Evolutionary conservation across 2,329 filamentous ascomycete genomes (phyloP).

Genomic region (Trematosphaeria pertusa): DNA sequence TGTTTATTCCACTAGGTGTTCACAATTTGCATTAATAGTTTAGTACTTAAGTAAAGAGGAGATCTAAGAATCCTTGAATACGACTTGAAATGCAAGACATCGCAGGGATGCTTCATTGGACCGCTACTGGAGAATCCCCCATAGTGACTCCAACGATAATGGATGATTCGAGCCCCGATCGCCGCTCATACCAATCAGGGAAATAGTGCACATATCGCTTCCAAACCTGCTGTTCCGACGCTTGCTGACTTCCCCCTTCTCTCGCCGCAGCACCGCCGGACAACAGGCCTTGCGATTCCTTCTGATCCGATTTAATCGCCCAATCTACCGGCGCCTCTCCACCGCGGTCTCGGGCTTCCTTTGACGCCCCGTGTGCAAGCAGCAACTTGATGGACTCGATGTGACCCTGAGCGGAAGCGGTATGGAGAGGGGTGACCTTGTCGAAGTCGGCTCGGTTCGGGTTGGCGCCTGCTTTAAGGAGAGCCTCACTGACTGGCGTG

Average conservation of each 20-base stretch:
- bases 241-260: not conserved
- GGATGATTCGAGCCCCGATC: not conserved
- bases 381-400: constrained; percentile 2
- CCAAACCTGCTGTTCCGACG: not conserved
- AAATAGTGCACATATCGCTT: not conserved
- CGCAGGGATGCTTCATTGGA: no score
- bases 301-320: not conserved
- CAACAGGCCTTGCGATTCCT: not conserved
- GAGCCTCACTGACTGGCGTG: not conserved
- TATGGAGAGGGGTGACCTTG: constrained; percentile 7
- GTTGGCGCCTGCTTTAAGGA: constrained; percentile 6
- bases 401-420: not conserved
- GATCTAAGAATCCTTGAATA: no score
- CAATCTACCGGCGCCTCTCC: constrained; percentile 6
- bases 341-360: not conserved
- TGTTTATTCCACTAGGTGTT: no score
- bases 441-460: constrained; percentile 3
- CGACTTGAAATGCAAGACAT: no score
- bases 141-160: no score
- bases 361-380: not conserved
- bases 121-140: no score
- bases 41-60: no score
- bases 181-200: not conserved
- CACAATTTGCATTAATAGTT: no score
- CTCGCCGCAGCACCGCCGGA: not conserved